phyloP scores from a whole-genome alignment of 345 rosid genomes.

The Populus ilicifolia region DNA sequence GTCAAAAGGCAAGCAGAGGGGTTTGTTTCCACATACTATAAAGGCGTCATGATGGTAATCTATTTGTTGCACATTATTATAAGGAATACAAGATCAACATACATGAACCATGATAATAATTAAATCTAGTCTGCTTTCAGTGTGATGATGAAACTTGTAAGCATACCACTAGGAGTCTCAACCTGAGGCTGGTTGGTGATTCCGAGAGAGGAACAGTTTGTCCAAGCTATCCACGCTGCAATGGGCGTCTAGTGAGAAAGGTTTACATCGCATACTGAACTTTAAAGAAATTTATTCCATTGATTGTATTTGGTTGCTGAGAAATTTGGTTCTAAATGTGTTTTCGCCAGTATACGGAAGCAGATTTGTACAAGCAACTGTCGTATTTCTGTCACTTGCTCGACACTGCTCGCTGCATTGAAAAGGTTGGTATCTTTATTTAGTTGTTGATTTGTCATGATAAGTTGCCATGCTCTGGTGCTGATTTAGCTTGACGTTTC shows the following conservation, averaged over 20 bases:
- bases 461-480: background rate
- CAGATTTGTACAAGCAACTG: slow-evolving; percentile 87
- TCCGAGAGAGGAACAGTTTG: slow-evolving; percentile 95
- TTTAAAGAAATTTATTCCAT: background rate
- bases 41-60: slow-evolving; percentile 87
- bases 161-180: slow-evolving; percentile 64
- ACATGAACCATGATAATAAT: no score
- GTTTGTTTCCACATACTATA: slow-evolving; percentile 71
- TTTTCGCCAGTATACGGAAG: slow-evolving; percentile 68
- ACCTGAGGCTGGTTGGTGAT: slow-evolving; percentile 65
- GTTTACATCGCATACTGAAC: slow-evolving; percentile 24
- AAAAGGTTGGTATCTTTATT: slow-evolving; percentile 49
- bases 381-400: slow-evolving; percentile 73
- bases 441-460: background rate
- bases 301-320: background rate
- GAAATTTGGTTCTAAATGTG: background rate
- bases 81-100: no score
- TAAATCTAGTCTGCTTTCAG: slow-evolving; percentile 31
- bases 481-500: background rate
- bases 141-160: slow-evolving; percentile 97
- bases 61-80: background rate
- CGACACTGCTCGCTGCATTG: slow-evolving; percentile 59
- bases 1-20: slow-evolving; percentile 78
- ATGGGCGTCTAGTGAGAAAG: slow-evolving; percentile 76
- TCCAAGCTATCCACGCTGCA: slow-evolving; percentile 87